Percentiles rank a stretch among this genome's conserved stretches.
Conservation (phyloP, 352 stramenopile species). For the Elongisporangium senticosum region DNA sequence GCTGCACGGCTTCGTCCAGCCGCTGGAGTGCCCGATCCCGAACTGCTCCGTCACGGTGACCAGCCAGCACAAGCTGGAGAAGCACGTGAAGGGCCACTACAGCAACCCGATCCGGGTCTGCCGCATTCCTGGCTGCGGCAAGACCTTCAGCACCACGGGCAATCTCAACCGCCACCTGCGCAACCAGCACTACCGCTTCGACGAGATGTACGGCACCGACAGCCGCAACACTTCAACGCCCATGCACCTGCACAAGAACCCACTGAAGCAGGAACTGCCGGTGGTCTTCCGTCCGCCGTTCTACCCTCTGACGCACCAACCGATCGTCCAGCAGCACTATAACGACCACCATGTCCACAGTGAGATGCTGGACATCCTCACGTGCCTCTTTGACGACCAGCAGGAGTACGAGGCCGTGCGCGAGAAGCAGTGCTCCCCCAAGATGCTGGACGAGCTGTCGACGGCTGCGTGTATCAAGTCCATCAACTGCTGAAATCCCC, state of each 20-base stretch:
- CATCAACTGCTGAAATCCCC: neutral
- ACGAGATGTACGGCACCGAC: neutral
- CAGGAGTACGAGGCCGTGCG: neutral
- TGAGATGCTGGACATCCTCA: neutral
- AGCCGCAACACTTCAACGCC: neutral
- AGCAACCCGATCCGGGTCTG: slow-evolving; percentile 31
- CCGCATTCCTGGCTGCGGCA: slow-evolving; percentile 24
- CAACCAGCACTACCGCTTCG: slow-evolving; percentile 22
- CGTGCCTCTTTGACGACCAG: neutral
- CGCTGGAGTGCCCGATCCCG: slow-evolving; percentile 19
- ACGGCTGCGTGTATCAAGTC: neutral
- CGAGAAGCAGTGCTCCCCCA: neutral
- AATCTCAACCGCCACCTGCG: slow-evolving; percentile 49
- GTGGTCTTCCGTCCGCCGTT: neutral
- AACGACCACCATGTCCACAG: neutral
- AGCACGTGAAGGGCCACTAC: slow-evolving; percentile 41
- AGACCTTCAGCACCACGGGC: slow-evolving; percentile 45
- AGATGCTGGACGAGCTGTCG: neutral
- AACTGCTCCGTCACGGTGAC: slow-evolving; percentile 24
- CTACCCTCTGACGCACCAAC: neutral
- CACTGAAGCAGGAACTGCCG: neutral
- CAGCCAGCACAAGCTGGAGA: slow-evolving; percentile 33
- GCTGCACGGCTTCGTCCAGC: slow-evolving; percentile 35
- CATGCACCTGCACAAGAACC: neutral
- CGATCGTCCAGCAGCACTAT: neutral